phyloP scores from a whole-genome alignment of 345 rosid genomes.

The Mallotus nudiflorus region DNA sequence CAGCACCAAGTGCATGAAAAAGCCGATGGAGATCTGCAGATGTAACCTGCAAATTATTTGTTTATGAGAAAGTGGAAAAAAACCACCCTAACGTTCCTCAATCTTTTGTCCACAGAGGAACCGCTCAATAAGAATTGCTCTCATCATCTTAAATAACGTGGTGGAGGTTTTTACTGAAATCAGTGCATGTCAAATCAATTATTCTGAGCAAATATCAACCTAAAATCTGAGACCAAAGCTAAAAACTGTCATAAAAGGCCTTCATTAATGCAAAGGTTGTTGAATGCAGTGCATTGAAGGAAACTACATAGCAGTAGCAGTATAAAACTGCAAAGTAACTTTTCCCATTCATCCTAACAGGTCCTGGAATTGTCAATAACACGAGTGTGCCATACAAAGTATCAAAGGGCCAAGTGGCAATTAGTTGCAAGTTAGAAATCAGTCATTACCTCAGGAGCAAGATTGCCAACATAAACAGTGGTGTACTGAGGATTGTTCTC shows the following conservation, averaged over 20 bases:
- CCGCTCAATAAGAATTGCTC: no score
- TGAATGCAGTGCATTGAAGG: neutral
- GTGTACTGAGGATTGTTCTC: constrained; percentile 89
- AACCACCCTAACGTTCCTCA: neutral
- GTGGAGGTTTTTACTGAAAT: no score
- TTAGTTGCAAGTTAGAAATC: neutral
- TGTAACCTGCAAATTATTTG: constrained; percentile 20
- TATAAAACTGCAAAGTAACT: neutral
- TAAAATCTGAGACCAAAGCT: neutral
- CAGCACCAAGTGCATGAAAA: constrained; percentile 82
- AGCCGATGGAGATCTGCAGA: constrained; percentile 74
- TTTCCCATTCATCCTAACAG: neutral
- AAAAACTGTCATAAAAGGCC: neutral
- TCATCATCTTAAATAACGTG: no score
- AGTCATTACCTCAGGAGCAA: constrained; percentile 75
- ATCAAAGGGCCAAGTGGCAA: neutral
- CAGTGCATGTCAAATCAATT: neutral
- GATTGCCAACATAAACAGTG: constrained; percentile 96
- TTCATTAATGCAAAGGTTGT: neutral
- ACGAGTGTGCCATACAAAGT: no score
- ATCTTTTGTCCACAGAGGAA: neutral
- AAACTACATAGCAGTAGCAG: no score
- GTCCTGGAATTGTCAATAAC: neutral
- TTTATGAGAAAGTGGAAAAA: neutral
- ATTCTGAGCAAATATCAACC: neutral